phyloP scores from a whole-genome alignment of 495 filamentous ascomycete species.

The Xylaria flabelliformis region DNA sequence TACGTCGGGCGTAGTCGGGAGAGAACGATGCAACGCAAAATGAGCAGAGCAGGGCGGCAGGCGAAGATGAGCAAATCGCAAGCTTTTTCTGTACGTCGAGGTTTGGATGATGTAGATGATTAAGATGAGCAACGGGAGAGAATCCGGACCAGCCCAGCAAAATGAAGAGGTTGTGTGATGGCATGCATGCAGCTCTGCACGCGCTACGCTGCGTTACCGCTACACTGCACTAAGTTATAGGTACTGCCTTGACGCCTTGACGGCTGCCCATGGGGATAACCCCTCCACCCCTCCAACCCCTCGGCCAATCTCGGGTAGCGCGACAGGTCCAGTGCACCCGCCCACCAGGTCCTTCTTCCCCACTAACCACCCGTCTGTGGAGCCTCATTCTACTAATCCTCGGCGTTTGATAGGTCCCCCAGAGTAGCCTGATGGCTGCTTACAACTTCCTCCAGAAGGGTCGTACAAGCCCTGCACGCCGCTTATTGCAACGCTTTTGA shows the following conservation, averaged over 20 bases:
- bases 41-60: not conserved
- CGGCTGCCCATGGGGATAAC: not conserved
- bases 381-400: not conserved
- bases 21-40: not conserved
- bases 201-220: not conserved
- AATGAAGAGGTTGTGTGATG: not conserved
- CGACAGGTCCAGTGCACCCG: constrained; percentile 12
- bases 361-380: not conserved
- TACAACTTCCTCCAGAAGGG: not conserved
- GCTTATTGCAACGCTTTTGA: constrained; percentile 4
- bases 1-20: not conserved
- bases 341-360: not conserved
- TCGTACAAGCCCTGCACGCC: constrained; percentile 12
- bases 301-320: constrained; percentile 45
- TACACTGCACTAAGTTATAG: not conserved
- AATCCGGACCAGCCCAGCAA: not conserved
- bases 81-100: not conserved
- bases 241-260: too few relatives aligned
- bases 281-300: constrained; percentile 21
- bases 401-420: not conserved
- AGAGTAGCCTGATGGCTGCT: too few relatives aligned
- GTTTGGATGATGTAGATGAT: constrained; percentile 5
- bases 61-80: not conserved
- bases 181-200: constrained; percentile 6
- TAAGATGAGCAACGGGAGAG: not conserved